Percentiles rank a stretch among this genome's conserved stretches.
Evolutionary conservation across 2,329 filamentous ascomycete genomes (phyloP).

Genomic region (Macrophomina tecta): DNA sequence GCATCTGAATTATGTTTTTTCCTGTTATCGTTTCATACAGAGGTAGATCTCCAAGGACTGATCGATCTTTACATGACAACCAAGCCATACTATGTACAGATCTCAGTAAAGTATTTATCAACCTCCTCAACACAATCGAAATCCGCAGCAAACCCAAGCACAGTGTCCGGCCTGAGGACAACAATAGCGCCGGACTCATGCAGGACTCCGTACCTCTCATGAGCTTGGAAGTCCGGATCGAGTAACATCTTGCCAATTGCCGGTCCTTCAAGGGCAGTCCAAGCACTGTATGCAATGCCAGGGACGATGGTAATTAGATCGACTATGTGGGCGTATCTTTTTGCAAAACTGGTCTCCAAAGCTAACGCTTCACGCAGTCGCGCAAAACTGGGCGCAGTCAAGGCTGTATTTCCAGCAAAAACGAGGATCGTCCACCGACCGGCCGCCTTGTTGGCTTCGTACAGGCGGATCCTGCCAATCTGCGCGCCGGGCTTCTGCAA

Average conservation of each 20-base stretch:
- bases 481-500: constrained; percentile 8
- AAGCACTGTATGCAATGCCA: background rate
- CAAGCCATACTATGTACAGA: background rate
- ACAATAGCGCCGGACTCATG: constrained; percentile 2
- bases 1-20: too few species aligned
- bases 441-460: background rate
- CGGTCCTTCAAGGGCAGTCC: background rate
- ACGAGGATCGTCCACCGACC: background rate
- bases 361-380: background rate
- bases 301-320: background rate
- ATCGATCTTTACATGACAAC: background rate
- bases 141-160: constrained; percentile 6
- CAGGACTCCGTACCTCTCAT: background rate
- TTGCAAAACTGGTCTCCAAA: background rate
- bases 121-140: background rate
- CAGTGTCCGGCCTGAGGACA: constrained; percentile 5
- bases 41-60: background rate
- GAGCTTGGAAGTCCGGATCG: constrained; percentile 4
- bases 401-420: background rate
- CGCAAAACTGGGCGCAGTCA: background rate
- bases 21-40: too few species aligned
- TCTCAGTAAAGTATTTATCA: background rate
- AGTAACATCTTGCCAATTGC: constrained; percentile 5
- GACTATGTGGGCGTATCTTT: background rate
- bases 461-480: background rate